Evolutionary conservation across 352 stramenopile species (phyloP).

Genomic region (Thraustochytrium striatum): DNA sequence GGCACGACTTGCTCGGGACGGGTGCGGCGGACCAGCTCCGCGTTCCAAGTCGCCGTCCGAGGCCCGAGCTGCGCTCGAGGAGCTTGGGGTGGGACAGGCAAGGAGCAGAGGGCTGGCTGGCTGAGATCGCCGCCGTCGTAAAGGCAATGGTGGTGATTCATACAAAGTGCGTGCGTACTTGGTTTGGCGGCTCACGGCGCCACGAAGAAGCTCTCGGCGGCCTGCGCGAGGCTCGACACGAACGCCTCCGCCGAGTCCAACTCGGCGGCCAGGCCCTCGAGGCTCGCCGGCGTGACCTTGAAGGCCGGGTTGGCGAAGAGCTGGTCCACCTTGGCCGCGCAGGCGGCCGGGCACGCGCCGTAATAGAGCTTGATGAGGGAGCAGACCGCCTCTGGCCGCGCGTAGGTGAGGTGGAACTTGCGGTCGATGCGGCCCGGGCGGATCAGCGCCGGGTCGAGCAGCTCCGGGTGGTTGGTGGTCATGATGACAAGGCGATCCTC

Average conservation of each 20-base stretch:
- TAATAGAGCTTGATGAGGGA: constrained; percentile 71
- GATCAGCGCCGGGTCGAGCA: constrained; percentile 79
- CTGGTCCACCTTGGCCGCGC: not conserved
- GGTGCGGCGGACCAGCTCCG: too few relatives aligned
- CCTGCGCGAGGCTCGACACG: not conserved
- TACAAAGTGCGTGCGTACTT: too few relatives aligned
- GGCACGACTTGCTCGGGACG: too few relatives aligned
- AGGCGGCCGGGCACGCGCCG: not conserved
- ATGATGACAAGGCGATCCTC: constrained; percentile 83
- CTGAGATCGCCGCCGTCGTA: too few relatives aligned
- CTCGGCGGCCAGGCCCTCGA: not conserved
- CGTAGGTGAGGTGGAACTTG: constrained; percentile 68
- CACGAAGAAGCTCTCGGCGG: not conserved
- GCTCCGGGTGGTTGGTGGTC: constrained; percentile 85
- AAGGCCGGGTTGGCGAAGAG: not conserved
- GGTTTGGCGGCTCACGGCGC: too few relatives aligned
- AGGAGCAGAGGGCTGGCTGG: too few relatives aligned
- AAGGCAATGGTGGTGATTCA: too few relatives aligned
- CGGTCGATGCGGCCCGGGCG: constrained; percentile 80
- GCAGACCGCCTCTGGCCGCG: constrained; percentile 57
- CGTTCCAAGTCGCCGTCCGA: too few relatives aligned
- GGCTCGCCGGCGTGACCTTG: not conserved
- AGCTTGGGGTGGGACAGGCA: too few relatives aligned
- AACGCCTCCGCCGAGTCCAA: not conserved
- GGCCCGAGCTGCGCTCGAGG: too few relatives aligned